A percentile compares a stretch with the other conserved stretches of the same genome.
These are phyloP conservation scores for Pseudonitzschia pungens DNA, from an alignment of 108 stramenopile species.

Conservation along the genomic window DNA sequence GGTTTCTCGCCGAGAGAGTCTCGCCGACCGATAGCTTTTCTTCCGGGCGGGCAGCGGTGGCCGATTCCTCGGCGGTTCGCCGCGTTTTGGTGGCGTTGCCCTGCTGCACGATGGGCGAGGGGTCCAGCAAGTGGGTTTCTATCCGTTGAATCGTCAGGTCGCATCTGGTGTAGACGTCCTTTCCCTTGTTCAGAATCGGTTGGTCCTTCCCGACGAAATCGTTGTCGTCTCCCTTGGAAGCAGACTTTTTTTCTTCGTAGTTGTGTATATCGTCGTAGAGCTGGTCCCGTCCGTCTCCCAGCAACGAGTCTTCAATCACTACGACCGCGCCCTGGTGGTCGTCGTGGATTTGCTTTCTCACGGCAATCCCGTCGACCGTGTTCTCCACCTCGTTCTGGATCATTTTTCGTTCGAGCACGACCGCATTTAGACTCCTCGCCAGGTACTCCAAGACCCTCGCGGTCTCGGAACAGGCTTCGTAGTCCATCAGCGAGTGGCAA, in stretches of 20 bases:
- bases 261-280: constrained; percentile 43
- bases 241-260: constrained; percentile 44
- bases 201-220: not conserved
- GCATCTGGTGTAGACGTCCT: constrained; percentile 63
- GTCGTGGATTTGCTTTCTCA: not conserved
- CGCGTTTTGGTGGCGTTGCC: constrained; percentile 20
- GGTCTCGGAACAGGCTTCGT: constrained; percentile 57
- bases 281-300: constrained; percentile 30
- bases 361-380: constrained; percentile 11
- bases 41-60: not conserved
- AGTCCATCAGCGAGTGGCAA: constrained; percentile 78
- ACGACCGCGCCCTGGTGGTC: constrained; percentile 2
- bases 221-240: constrained; percentile 39
- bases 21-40: constrained; percentile 50
- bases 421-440: constrained; percentile 73
- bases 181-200: constrained; percentile 33
- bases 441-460: constrained; percentile 68
- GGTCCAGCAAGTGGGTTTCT: constrained; percentile 81
- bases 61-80: constrained; percentile 16
- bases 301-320: constrained; percentile 35
- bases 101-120: constrained; percentile 50
- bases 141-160: constrained; percentile 73
- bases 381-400: constrained; percentile 69
- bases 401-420: constrained; percentile 73
- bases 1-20: constrained; percentile 78